Evolutionary conservation across 1,139 yeast genomes (phyloP).

Genomic region (Yamadazyma sp.): DNA sequence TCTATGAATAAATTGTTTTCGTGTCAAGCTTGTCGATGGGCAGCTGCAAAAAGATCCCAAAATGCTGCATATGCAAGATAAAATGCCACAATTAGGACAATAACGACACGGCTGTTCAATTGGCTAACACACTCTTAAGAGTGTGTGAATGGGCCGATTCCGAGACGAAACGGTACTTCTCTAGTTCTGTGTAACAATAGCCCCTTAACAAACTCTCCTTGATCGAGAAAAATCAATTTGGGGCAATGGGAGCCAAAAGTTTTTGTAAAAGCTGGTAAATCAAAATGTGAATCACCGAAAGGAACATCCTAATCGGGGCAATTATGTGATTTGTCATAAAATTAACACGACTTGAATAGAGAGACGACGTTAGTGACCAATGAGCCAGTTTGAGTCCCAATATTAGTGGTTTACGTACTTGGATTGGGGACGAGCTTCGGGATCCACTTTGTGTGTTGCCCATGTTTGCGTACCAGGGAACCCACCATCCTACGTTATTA

Average conservation of each 20-base stretch:
- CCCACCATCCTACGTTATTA: slow-evolving; percentile 50
- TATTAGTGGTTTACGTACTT: slow-evolving; percentile 23
- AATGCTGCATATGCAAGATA: neutral
- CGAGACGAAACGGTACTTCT: no score
- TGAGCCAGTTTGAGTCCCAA: no score
- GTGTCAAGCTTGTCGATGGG: neutral
- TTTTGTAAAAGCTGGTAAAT: neutral
- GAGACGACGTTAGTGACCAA: no score
- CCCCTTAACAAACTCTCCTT: neutral
- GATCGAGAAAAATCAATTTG: slow-evolving; percentile 1
- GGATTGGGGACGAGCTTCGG: slow-evolving; percentile 58
- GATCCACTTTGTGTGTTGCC: slow-evolving; percentile 27
- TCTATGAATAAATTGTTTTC: neutral
- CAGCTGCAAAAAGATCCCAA: neutral
- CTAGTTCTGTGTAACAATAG: neutral
- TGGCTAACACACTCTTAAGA: no score
- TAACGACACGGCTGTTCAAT: no score
- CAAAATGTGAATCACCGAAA: neutral
- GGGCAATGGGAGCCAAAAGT: neutral
- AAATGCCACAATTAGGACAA: no score
- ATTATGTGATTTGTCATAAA: slow-evolving; percentile 31
- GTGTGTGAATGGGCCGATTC: no score
- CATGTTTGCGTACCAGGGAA: slow-evolving; percentile 39
- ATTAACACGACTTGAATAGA: no score
- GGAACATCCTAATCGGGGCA: no score